These are phyloP conservation scores for Juglanconis oblonga DNA, from an alignment of 2,329 filamentous ascomycete genomes.

Conservation along the genomic window DNA sequence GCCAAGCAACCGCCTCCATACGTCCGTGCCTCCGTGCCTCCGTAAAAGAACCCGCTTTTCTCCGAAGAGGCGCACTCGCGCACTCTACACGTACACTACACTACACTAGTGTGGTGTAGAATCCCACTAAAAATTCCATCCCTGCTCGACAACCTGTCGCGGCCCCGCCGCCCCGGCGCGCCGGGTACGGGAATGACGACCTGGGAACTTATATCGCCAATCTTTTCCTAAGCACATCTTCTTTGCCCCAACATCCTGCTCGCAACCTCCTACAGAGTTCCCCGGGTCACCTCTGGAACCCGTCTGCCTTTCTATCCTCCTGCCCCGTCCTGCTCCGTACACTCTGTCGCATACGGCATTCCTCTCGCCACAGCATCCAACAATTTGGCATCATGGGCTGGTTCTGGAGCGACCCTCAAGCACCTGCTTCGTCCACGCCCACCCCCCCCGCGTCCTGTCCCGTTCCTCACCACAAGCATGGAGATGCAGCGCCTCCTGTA, in stretches of 20 bases:
- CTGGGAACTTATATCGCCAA: background rate
- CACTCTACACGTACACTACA: no score
- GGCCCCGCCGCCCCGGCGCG: background rate
- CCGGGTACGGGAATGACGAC: background rate
- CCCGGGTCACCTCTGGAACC: no score
- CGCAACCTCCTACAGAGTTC: no score
- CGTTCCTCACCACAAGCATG: constrained; percentile 22
- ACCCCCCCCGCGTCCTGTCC: constrained; percentile 17
- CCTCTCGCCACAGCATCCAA: background rate
- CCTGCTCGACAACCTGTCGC: background rate
- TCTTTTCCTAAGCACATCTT: background rate
- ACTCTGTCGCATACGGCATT: background rate
- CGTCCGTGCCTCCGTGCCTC: no score
- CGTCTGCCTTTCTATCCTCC: no score
- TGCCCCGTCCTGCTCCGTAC: background rate
- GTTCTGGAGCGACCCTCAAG: constrained; percentile 58
- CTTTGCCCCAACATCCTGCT: no score
- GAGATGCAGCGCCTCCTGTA: constrained; percentile 38
- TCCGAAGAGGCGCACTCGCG: no score
- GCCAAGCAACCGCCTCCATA: no score
- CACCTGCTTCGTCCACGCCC: constrained; percentile 9
- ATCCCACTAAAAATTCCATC: constrained; percentile 12
- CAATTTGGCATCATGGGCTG: constrained; percentile 48
- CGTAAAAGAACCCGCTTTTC: no score
- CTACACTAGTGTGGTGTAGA: no score